Conservation (phyloP, 768 basidiomycete species). For the Filobasidium wieringae region DNA sequence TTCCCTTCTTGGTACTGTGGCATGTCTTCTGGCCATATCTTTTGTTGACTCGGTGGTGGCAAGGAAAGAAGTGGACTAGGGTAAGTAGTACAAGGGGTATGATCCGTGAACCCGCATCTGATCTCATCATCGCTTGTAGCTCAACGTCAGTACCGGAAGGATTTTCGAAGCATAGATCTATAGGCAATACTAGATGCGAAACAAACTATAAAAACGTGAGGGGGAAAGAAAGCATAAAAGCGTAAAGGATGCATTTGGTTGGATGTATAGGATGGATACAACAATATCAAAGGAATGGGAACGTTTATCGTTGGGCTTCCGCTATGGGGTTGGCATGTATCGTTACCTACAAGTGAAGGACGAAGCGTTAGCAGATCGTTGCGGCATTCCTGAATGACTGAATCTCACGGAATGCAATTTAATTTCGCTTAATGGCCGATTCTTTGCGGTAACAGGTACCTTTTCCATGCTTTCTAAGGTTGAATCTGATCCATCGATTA, state of each 20-base stretch:
- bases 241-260: not conserved
- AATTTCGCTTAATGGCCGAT: conserved; percentile 74
- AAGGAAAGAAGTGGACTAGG: conserved; percentile 33
- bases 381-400: not conserved
- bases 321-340: conserved; percentile 95
- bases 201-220: not conserved
- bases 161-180: conserved; percentile 3
- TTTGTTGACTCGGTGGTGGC: conserved; percentile 24
- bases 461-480: conserved; percentile 90
- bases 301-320: conserved; percentile 45
- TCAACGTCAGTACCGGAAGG: conserved; percentile 11
- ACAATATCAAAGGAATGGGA: not conserved
- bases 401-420: conserved; percentile 60
- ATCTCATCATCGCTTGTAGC: not conserved
- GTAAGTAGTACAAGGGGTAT: conserved; percentile 14
- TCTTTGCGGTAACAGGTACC: conserved; percentile 80
- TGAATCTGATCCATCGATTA: conserved; percentile 95
- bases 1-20: conserved; percentile 36
- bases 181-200: not conserved
- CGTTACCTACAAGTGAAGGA: conserved; percentile 38
- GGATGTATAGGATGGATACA: not conserved
- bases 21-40: conserved; percentile 32
- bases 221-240: not conserved
- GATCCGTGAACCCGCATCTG: too few relatives aligned
- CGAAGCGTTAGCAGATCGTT: not conserved